Base-by-base conservation (phyloP, 495 filamentous ascomycete species). In the Durotheca rogersii region DNA sequence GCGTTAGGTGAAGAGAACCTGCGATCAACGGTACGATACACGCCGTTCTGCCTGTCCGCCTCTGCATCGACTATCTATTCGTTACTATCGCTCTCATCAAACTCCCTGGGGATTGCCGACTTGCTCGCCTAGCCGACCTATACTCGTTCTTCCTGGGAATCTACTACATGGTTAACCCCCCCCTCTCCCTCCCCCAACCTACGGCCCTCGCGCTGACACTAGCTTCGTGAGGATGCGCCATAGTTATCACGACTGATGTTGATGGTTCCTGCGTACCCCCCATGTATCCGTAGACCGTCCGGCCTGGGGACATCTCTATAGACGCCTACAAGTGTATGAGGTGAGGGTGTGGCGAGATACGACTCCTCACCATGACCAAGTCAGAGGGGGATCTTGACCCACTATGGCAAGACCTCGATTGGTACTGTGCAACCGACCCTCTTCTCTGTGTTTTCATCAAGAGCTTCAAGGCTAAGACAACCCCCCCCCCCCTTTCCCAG, bases 381-480 rank as follows among this genome's bases (percentile, higher is more conserved):
- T 53, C 76, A 58, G 71, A 75, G 49, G 70, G 62, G 27, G 75
- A 78, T 54, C 67, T 84, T 56, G 83, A 85, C 69, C 79, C 83
- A 67, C 75, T 84, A 60, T 89, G 84, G 83, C 76, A 86, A 43
- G 81, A 88, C 62, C 71, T 83, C 45, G 81, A 81, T 62, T 76
- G 80, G 77, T 82, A 72, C 41, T 73, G 65, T 45, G 36, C 52
- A 5, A 1, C 20, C 41, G 15, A 43, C 29, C 41, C 34, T 30
- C 29, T 30, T 23, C 20, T 29, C n/a, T n/a, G n/a, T n/a, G n/a
- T 34, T 48, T 19, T 31, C 30, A 17, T 33, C 17, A 31, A 42
- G 47, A 61, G 33, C 47, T 36, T 53, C 47, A 39, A 35, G 38
- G 36, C 29, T 11, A 53, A 30, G 36, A 38, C 43, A 18, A 38